Conservation (phyloP, 257 asterid species). For the Solanum commersonii region DNA sequence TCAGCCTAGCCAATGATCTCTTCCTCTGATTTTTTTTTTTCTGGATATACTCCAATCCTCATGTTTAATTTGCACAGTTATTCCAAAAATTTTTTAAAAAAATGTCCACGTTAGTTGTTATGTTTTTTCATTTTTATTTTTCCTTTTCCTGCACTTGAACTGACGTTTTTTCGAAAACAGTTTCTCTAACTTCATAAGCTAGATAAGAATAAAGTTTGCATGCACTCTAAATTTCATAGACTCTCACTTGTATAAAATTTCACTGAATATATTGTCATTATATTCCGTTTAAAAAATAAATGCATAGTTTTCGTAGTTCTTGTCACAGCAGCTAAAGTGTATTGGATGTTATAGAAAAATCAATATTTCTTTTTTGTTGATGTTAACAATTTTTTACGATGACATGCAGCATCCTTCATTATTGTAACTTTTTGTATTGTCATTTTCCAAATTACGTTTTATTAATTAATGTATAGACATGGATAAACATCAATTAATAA, state of each 20-base stretch:
- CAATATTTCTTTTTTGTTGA: not conserved
- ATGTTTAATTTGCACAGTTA: not conserved
- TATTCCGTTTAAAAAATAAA: not conserved
- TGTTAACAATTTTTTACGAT: not conserved
- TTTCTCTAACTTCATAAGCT: not conserved
- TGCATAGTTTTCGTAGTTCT: not conserved
- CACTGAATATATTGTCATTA: no score
- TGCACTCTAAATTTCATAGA: no score
- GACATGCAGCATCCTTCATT: not conserved
- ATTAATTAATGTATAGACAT: not conserved
- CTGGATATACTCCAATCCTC: not conserved
- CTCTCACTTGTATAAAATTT: no score
- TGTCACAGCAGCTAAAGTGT: not conserved
- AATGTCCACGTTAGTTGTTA: not conserved
- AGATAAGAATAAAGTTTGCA: no score
- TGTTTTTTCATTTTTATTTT: no score
- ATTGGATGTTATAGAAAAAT: not conserved
- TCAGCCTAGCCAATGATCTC: not conserved
- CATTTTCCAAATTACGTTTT: not conserved
- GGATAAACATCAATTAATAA: not conserved
- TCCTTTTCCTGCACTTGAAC: no score
- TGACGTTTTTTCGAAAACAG: fast-evolving
- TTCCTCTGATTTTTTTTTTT: not conserved
- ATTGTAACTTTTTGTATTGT: not conserved
- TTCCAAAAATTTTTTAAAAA: not conserved